Conservation (phyloP, 164 flowering plant genomes). For the Annona cherimola region DNA sequence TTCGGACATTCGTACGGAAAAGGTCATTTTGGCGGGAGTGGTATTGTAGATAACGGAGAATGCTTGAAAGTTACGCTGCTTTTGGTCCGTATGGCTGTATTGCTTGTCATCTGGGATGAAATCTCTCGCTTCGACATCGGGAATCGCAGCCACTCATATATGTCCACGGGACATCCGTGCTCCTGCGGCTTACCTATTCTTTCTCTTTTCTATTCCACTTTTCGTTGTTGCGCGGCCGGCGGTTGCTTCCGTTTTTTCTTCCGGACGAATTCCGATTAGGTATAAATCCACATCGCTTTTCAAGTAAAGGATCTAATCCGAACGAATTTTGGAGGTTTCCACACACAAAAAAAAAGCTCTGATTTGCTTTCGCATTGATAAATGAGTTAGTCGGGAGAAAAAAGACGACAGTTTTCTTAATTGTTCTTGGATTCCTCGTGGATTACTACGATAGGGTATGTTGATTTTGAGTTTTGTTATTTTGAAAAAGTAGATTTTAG, state of each 20-base stretch:
- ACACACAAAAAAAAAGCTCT: neutral
- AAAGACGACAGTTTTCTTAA: neutral
- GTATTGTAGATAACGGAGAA: neutral
- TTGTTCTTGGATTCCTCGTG: constrained; percentile 16
- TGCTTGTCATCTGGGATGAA: neutral
- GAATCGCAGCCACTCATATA: neutral
- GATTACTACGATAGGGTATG: constrained; percentile 1
- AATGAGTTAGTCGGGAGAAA: neutral
- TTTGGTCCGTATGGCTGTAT: neutral
- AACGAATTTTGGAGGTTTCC: neutral
- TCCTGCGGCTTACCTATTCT: neutral
- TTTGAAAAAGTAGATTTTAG: neutral
- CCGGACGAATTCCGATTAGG: neutral
- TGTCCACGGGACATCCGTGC: neutral
- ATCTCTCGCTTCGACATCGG: neutral
- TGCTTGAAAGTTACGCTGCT: neutral
- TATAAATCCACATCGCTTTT: neutral
- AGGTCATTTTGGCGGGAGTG: neutral
- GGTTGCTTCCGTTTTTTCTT: neutral
- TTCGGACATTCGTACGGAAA: neutral
- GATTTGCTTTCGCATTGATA: neutral
- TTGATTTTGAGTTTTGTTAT: neutral
- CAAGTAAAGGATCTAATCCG: neutral
- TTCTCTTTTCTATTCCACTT: neutral
- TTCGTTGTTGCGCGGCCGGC: neutral